Evolutionary conservation across 164 flowering plant species (phyloP).

Genomic region (Berberis thunbergii): DNA sequence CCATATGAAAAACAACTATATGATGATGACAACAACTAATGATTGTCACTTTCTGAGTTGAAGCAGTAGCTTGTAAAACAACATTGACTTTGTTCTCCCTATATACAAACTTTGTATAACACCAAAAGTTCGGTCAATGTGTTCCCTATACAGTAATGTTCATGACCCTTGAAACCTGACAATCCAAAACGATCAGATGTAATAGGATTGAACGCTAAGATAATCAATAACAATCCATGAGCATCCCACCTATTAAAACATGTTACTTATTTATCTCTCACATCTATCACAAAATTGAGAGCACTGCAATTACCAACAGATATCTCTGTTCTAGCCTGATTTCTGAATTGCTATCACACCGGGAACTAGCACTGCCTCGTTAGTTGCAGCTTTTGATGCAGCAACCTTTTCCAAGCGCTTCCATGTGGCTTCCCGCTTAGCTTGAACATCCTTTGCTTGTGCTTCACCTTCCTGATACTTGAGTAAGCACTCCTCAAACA

Average conservation of each 20-base stretch:
- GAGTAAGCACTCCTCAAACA: constrained; percentile 49
- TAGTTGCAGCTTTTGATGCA: constrained; percentile 35
- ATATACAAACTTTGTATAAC: constrained; percentile 17
- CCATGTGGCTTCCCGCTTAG: constrained; percentile 56
- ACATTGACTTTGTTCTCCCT: constrained; percentile 9
- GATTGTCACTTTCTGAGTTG: constrained; percentile 2
- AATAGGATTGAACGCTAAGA: not conserved
- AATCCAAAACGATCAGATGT: constrained; percentile 4
- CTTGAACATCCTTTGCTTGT: constrained; percentile 31
- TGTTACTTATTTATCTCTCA: constrained; percentile 6
- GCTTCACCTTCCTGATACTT: constrained; percentile 59
- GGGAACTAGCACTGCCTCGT: constrained; percentile 34
- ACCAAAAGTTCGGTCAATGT: constrained; percentile 2
- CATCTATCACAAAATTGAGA: constrained; percentile 8
- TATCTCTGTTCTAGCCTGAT: constrained; percentile 9
- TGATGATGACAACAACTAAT: not conserved
- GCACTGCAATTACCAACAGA: constrained; percentile 1
- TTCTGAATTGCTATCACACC: not conserved
- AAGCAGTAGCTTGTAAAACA: constrained; percentile 7
- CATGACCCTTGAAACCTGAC: constrained; percentile 7
- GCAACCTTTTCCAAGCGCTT: constrained; percentile 63
- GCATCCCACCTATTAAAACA: constrained; percentile 7
- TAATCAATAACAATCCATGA: not conserved
- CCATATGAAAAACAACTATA: constrained; percentile 7
- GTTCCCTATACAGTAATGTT: constrained; percentile 18